phyloP scores from a whole-genome alignment of 805 yeast species.

The Saccharomycopsis sp. region DNA sequence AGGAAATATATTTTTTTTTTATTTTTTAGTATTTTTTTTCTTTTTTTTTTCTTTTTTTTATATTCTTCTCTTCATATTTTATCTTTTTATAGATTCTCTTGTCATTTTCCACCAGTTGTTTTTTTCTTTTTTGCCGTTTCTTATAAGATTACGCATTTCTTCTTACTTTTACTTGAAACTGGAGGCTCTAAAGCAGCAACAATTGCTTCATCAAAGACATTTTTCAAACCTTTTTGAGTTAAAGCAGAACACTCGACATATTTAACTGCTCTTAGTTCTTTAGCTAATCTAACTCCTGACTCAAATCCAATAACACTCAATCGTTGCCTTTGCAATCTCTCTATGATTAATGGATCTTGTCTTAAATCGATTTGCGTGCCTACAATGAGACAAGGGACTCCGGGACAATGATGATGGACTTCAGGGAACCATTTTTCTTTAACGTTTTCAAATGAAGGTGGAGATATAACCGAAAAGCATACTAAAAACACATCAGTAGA shows the following conservation, averaged over 20 bases:
- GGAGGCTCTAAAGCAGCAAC: constrained; percentile 98
- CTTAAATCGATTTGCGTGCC: constrained; percentile 96
- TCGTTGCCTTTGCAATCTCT: constrained; percentile 85
- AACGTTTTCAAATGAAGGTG: constrained; percentile 95
- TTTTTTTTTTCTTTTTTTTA: no score
- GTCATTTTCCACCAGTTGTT: no score
- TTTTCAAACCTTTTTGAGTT: constrained; percentile 93
- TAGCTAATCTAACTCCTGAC: constrained; percentile 88
- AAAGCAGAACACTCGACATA: constrained; percentile 97
- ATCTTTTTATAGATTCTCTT: no score
- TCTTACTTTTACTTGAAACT: constrained; percentile 68
- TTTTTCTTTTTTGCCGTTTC: no score
- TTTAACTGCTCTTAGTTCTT: constrained; percentile 90
- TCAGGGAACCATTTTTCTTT: constrained; percentile 99
- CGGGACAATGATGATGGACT: constrained; percentile 97
- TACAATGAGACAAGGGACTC: constrained; percentile 93
- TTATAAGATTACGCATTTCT: constrained; percentile 82
- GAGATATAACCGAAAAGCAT: constrained; percentile 94
- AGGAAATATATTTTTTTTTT: no score
- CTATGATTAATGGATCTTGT: constrained; percentile 85
- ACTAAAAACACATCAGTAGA: constrained; percentile 95
- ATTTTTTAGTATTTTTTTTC: no score
- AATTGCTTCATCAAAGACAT: constrained; percentile 97
- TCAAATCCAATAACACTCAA: constrained; percentile 79
- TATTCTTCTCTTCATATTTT: no score